These are phyloP conservation scores for Apiotrichum siamense DNA, from an alignment of 1,284 basidiomycete genomes.

Conservation along the genomic window DNA sequence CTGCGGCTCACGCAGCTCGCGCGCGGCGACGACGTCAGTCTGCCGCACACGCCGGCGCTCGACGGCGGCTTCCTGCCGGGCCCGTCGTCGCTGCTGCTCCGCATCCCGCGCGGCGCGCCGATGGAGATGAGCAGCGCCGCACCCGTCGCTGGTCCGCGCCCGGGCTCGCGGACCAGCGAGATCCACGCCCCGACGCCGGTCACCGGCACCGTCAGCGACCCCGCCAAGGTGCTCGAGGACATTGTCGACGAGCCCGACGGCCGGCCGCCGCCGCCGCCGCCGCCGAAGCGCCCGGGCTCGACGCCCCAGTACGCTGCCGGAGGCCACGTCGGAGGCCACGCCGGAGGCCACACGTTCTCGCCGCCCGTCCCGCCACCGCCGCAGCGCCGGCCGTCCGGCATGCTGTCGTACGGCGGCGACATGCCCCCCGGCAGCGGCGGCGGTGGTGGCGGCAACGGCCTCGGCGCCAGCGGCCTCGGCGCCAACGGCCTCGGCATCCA, in stretches of 20 bases:
- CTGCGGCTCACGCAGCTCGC: background rate
- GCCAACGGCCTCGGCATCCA: background rate
- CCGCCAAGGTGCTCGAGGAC: background rate
- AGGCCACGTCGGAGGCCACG: too few species aligned
- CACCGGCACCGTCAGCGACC: background rate
- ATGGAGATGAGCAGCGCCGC: background rate
- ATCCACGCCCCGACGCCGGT: background rate
- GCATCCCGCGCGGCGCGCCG: background rate
- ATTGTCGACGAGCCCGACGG: background rate
- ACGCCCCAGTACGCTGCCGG: too few species aligned
- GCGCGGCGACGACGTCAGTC: background rate
- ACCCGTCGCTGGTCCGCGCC: background rate
- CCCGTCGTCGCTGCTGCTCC: background rate
- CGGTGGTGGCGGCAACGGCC: background rate
- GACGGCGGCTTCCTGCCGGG: background rate
- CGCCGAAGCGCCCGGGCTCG: background rate
- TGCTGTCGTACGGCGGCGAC: background rate
- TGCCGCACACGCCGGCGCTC: background rate
- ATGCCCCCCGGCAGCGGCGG: background rate
- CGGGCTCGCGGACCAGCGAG: background rate
- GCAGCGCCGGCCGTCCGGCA: background rate
- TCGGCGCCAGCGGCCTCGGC: background rate
- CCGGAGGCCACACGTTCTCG: background rate
- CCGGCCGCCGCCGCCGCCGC: background rate
- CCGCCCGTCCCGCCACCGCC: background rate